phyloP scores from a whole-genome alignment of 1,139 yeast species.

The Zygoascus meyerae region DNA sequence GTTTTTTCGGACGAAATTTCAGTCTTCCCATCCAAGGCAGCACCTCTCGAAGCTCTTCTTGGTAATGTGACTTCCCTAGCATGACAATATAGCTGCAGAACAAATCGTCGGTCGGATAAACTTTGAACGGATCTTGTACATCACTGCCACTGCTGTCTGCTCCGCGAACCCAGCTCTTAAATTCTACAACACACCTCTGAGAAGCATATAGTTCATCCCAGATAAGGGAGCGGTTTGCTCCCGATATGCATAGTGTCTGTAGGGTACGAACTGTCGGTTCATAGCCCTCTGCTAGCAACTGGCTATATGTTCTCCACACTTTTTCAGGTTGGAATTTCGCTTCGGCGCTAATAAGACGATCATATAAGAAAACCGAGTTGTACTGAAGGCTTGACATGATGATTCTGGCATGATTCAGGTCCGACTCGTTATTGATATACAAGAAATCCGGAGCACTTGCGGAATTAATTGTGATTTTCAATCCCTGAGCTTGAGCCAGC shows the following conservation, averaged over 20 bases:
- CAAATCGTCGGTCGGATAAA: constrained; percentile 43
- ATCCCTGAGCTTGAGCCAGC: constrained; percentile 1
- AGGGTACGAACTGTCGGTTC: constrained; percentile 27
- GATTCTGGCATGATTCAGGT: constrained; percentile 7
- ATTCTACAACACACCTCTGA: constrained; percentile 57
- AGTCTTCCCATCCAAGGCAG: constrained; percentile 57
- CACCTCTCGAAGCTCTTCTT: constrained; percentile 46
- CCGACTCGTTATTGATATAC: constrained; percentile 1
- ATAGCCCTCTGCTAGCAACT: constrained; percentile 16
- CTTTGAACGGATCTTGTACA: constrained; percentile 30
- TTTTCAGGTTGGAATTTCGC: constrained; percentile 15
- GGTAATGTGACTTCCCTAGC: constrained; percentile 44
- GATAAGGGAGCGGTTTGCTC: constrained; percentile 21
- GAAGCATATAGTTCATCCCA: constrained; percentile 54
- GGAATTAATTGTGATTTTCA: background rate
- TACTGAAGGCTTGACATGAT: constrained; percentile 6
- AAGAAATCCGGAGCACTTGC: constrained; percentile 7
- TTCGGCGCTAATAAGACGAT: constrained; percentile 20
- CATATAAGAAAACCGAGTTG: constrained; percentile 12
- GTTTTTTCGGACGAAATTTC: constrained; percentile 41
- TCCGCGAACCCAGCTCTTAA: constrained; percentile 39
- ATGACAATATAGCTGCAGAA: constrained; percentile 51
- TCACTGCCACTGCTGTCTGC: constrained; percentile 28
- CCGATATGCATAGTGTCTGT: constrained; percentile 25
- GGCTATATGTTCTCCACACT: constrained; percentile 28